Evolutionary conservation across 345 rosid genomes (phyloP).

Genomic region (Sisymbrium irio): DNA sequence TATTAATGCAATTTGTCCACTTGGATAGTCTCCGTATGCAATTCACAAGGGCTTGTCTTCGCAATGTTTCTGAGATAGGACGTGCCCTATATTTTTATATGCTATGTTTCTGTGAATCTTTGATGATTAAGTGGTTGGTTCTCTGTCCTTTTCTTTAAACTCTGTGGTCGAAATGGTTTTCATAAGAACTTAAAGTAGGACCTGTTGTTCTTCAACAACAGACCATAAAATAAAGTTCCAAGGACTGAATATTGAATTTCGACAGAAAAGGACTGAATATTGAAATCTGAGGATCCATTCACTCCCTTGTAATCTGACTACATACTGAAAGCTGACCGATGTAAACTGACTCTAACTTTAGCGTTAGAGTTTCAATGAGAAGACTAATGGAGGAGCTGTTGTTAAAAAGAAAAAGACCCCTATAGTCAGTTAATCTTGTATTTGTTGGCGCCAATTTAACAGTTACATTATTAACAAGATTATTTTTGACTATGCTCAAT

Average conservation of each 20-base stretch:
- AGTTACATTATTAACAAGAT: not conserved
- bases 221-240: not conserved
- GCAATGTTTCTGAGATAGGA: constrained; percentile 16
- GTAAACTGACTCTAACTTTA: not conserved
- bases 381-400: not conserved
- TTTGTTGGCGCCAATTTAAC: not conserved
- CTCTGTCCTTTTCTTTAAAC: not conserved
- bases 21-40: not conserved
- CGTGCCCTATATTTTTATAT: not conserved
- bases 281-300: not conserved
- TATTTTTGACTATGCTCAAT: not conserved
- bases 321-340: not conserved
- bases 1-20: constrained; percentile 5
- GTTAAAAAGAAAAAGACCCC: not conserved
- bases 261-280: not conserved
- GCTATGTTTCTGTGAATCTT: not conserved
- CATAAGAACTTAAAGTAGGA: constrained; percentile 1
- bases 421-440: not conserved
- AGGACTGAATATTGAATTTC: not conserved
- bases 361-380: not conserved
- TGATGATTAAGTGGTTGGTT: constrained; percentile 12
- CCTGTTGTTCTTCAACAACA: constrained; percentile 4
- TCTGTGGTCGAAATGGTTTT: not conserved
- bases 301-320: not conserved
- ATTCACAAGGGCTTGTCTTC: constrained; percentile 22